Percentiles rank a stretch among this genome's conserved stretches.
Evolutionary conservation across 192 early-diverging fungal species (phyloP).

Genomic region (Coemansia sp.): DNA sequence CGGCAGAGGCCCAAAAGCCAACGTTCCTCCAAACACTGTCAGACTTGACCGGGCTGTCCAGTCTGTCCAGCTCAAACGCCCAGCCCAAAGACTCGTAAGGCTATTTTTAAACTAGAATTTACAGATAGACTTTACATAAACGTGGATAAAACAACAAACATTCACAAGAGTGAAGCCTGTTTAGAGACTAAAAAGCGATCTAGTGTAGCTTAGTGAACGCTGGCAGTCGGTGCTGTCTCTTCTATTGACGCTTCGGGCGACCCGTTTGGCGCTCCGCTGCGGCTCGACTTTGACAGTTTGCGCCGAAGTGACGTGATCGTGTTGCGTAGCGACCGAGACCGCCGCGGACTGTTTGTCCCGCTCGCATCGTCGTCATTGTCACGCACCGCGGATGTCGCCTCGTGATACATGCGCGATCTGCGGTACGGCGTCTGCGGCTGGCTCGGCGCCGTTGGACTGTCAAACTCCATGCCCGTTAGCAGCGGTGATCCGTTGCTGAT

Average conservation of each 20-base stretch:
- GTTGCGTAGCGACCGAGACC: slow-evolving; percentile 49
- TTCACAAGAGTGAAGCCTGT: too few relatives aligned
- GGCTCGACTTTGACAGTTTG: slow-evolving; percentile 44
- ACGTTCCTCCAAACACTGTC: background rate
- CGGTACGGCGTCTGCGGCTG: slow-evolving; percentile 3
- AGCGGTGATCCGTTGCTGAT: slow-evolving; percentile 46
- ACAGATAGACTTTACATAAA: too few relatives aligned
- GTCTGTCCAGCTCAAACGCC: background rate
- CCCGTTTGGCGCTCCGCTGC: slow-evolving; percentile 17
- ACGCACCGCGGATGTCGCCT: background rate
- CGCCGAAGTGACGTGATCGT: slow-evolving; percentile 52
- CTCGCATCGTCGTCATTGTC: slow-evolving; percentile 13
- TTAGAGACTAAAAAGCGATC: too few relatives aligned
- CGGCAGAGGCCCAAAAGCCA: slow-evolving; percentile 9
- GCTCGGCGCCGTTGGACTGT: slow-evolving; percentile 5
- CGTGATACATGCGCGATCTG: background rate
- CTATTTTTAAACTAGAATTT: too few relatives aligned
- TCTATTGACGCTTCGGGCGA: slow-evolving; percentile 31
- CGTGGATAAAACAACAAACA: too few relatives aligned
- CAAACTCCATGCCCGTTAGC: slow-evolving; percentile 34
- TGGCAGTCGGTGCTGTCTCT: slow-evolving; percentile 19
- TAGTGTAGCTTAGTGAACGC: slow-evolving; percentile 14
- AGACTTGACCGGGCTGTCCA: background rate
- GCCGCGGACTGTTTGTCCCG: slow-evolving; percentile 28
- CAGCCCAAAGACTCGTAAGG: too few relatives aligned